Evolutionary conservation across 108 stramenopile genomes (phyloP), one percentile per base, ranked within the genome.

Genomic region (Discostella pseudostelligera): DNA sequence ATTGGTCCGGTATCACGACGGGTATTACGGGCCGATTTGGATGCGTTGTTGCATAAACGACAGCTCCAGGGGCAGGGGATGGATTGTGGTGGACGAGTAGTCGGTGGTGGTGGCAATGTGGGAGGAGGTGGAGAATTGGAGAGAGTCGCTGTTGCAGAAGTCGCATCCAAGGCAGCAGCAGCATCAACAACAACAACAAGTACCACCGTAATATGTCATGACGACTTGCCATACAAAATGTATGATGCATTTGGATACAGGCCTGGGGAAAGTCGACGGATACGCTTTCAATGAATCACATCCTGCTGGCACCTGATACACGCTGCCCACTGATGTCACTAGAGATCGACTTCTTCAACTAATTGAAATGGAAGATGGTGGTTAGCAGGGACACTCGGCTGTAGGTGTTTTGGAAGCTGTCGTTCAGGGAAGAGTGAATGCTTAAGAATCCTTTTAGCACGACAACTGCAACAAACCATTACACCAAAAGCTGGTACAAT

Each of bases 1-100:
- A 87, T 92, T 49, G 91, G 91, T 50, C 81, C 87, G 20, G 82
- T 87, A 39, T 87, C 88, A 22, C 80, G 83, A 49, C 59, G 60
- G 61, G 84, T 88, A 19, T 46, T 92, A 13, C 44, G 81, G 17
- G 76, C 67, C 0, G 91, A 92, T 79, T 79, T 92, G 37, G 81
- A 92, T 66, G 85, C 84, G 9, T 61, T 92, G 64, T 46, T 88
- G 37, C 70, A 74, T 24, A 79, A 84, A 17, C 47, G 51, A 14
- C 7, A 8, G 16, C 17, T 22, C n/a, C n/a, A n/a, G n/a, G n/a
- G 22, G 19, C 21, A 22, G 47, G 47, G 47, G 3, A 64, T 48
- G 25, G 47, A 64, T 51, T 72, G 71, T 43, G 63, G 35, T 0
- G 54, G 42, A 0, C 60, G 22, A 55, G 39, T 11, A 39, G 26